Percentiles rank a stretch among this genome's conserved stretches.
Evolutionary conservation across 1,284 basidiomycete species (phyloP).

Genomic region (Cryptococcus wingfieldii): DNA sequence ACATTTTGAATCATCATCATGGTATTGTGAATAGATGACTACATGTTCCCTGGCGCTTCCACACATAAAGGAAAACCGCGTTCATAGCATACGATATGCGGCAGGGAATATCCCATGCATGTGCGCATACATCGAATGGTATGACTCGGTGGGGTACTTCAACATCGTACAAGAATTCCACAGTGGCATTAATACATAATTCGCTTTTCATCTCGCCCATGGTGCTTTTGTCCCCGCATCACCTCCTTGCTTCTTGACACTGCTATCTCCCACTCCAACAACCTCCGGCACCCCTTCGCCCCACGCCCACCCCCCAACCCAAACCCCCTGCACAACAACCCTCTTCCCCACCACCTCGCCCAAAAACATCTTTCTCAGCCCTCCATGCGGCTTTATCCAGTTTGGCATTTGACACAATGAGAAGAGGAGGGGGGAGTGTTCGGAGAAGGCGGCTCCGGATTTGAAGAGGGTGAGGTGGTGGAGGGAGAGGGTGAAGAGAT

Average conservation of each 20-base stretch:
- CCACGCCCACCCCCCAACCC: conserved; percentile 64
- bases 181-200: no score
- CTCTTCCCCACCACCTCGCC: conserved; percentile 91
- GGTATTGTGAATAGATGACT: no score
- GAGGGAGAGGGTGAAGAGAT: conserved; percentile 78
- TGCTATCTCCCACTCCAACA: background rate
- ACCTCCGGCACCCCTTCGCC: conserved; percentile 26
- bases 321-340: conserved; percentile 95
- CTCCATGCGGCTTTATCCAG: conserved; percentile 85
- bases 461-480: conserved; percentile 77
- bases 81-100: no score
- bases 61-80: no score
- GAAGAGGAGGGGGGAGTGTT: conserved; percentile 86
- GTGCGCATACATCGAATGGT: no score
- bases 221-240: no score
- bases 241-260: background rate
- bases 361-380: conserved; percentile 94
- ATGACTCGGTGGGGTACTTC: no score
- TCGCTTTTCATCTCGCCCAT: no score
- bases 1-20: no score
- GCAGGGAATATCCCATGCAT: no score
- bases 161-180: no score
- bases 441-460: conserved; percentile 72
- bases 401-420: conserved; percentile 78
- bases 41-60: no score